Base-by-base conservation (phyloP, 345 rosid genomes). In the Eucalyptus marginata region DNA sequence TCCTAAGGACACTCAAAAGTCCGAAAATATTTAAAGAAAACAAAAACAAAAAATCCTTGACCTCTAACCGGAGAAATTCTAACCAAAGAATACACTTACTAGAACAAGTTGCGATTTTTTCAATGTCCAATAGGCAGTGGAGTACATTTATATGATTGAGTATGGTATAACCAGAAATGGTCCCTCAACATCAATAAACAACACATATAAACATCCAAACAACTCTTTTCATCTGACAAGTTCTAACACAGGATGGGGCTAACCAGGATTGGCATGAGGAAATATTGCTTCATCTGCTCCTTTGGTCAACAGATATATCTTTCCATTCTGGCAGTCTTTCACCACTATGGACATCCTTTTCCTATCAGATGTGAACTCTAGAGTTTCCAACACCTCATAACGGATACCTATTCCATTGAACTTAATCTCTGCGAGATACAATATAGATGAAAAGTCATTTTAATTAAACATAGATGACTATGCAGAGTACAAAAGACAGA, bases 201-300 rank as follows among this genome's bases (percentile, higher is more conserved):
- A 43, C 83, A 76, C 27, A 43, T 10, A 44, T 76, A 76, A 76
- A 76, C 83, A 36, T 71, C 27, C 8, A 20, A 36, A 76, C 46
- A 76, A 40, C 83, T 76, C 46, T 76, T 36, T 76, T 76, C 47
- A 76, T 36, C 83, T 7, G 46, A 20, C 8, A 36, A 76, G 47
- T 76, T 76, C 24, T 76, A 76, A 44, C 83, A 76, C 4, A 36
- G 3, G 46, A 76, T 76, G 83, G 86, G 92, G 46, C 56, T 92
- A 92, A 98, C 99, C 98, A 90, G 97, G 87, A 92, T 59, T 59
- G 88, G 97, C 97, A 88, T 76, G 90, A 87, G 99, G 99, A 94
- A 98, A 93, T 90, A 98, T 95, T 56, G 99, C 95, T 93, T 98
- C 99, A 93, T 98, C 99, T 59, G 99, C 99, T 66, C 99, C 99